Conservation (phyloP, 352 stramenopile species). For the Phytopythium oedochilum region DNA sequence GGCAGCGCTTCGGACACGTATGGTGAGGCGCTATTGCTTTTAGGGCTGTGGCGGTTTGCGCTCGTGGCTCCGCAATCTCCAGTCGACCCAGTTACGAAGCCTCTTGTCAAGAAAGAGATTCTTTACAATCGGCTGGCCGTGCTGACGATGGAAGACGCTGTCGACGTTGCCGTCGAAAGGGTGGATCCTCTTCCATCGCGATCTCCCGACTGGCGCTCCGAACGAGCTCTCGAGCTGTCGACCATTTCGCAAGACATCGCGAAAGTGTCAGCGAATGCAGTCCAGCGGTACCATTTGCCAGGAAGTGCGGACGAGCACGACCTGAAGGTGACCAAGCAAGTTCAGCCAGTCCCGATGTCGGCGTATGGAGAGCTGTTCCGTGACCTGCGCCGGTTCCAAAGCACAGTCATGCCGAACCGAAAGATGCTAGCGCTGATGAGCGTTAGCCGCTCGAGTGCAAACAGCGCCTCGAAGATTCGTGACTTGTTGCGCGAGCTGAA, state of each 20-base stretch:
- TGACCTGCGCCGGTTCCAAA: constrained; percentile 64
- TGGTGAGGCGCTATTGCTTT: constrained; percentile 81
- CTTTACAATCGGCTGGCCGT: constrained; percentile 85
- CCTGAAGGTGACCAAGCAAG: constrained; percentile 1
- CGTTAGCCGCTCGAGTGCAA: constrained; percentile 24
- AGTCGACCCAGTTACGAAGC: constrained; percentile 94
- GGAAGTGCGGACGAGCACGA: neutral
- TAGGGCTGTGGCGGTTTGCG: constrained; percentile 92
- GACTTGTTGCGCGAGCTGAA: constrained; percentile 80
- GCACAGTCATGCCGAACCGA: constrained; percentile 59
- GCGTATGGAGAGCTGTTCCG: constrained; percentile 77
- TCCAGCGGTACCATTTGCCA: constrained; percentile 41
- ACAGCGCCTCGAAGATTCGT: constrained; percentile 38
- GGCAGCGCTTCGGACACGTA: constrained; percentile 10
- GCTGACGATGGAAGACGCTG: constrained; percentile 53
- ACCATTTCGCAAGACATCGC: neutral
- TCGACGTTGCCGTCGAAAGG: constrained; percentile 52
- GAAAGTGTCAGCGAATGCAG: constrained; percentile 28
- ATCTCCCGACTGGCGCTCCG: constrained; percentile 12
- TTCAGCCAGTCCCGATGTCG: constrained; percentile 29
- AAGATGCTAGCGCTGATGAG: constrained; percentile 54
- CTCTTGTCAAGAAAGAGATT: constrained; percentile 92
- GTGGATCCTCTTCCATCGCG: constrained; percentile 35
- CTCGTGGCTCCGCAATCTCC: constrained; percentile 93
- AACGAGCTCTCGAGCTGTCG: neutral